A percentile compares a stretch with the other conserved stretches of the same genome.
Evolutionary conservation across 148 eudicot genomes (phyloP).

Genomic region (Selenicereus undatus): DNA sequence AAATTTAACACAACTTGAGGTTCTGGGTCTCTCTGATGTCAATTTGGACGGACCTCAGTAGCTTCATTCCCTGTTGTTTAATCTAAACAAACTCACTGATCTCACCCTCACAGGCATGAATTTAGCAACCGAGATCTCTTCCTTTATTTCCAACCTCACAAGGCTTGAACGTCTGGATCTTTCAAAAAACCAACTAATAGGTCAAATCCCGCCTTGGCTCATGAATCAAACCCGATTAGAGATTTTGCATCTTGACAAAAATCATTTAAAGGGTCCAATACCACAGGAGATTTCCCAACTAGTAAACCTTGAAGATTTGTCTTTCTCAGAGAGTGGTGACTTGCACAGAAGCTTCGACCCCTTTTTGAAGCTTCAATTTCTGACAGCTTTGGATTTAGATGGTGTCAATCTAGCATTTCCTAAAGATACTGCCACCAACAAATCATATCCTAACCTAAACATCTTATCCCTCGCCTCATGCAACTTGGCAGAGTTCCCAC

Average conservation of each 20-base stretch:
- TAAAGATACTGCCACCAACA: neutral
- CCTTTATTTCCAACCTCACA: slow-evolving; percentile 7
- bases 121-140: neutral
- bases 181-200: slow-evolving; percentile 12
- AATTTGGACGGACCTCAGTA: neutral
- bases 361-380: neutral
- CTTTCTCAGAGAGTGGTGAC: neutral
- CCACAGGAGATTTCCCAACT: slow-evolving; percentile 17
- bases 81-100: slow-evolving; percentile 9
- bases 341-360: neutral
- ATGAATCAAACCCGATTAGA: slow-evolving; percentile 16
- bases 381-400: neutral
- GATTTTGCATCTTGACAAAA: neutral
- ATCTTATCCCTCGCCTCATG: neutral
- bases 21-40: slow-evolving; percentile 5
- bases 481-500: slow-evolving; percentile 11
- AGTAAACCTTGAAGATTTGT: neutral
- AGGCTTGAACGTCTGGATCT: neutral
- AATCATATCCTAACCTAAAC: neutral
- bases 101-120: neutral
- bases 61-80: slow-evolving; percentile 2
- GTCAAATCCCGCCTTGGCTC: slow-evolving; percentile 23
- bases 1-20: slow-evolving; percentile 20
- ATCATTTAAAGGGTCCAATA: slow-evolving; percentile 22
- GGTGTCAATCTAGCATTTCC: slow-evolving; percentile 10